Conservation (phyloP, 2,329 filamentous ascomycete genomes). For the Penicillium brevicompactum region DNA sequence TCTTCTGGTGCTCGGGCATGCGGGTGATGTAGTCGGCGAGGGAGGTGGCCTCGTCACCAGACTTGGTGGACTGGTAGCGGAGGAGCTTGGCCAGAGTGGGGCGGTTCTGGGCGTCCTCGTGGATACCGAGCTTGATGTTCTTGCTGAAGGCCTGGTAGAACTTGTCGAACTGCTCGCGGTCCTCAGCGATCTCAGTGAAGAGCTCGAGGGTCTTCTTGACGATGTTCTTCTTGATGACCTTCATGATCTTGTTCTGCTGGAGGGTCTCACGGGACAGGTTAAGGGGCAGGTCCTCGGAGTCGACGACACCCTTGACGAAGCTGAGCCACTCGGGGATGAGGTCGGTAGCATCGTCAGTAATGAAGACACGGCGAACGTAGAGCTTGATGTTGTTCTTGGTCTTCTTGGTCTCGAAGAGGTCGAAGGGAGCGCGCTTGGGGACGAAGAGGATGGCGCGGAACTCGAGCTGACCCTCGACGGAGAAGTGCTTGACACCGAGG, state of each 20-base stretch:
- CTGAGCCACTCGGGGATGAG: constrained; percentile 99
- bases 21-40: constrained; percentile 97
- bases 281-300: constrained; percentile 98
- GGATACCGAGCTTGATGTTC: constrained; percentile 99
- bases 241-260: constrained; percentile 99
- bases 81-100: constrained; percentile 91
- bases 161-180: constrained; percentile 99
- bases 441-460: constrained; percentile 99
- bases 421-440: constrained; percentile 98
- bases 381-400: constrained; percentile 99
- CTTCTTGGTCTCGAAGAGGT: constrained; percentile 99
- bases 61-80: constrained; percentile 98
- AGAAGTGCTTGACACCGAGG: constrained; percentile 99
- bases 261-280: constrained; percentile 99
- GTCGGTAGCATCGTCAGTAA: constrained; percentile 98
- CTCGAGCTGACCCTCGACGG: constrained; percentile 99
- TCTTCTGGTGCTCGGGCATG: constrained; percentile 99
- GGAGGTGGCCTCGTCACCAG: constrained; percentile 91
- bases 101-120: constrained; percentile 99
- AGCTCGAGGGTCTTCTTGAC: constrained; percentile 99
- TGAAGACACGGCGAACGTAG: constrained; percentile 99
- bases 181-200: constrained; percentile 98
- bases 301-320: constrained; percentile 99
- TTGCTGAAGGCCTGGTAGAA: constrained; percentile 99
- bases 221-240: constrained; percentile 99